Conservation (phyloP, 2,329 filamentous ascomycete species). For the Alternaria arborescens region DNA sequence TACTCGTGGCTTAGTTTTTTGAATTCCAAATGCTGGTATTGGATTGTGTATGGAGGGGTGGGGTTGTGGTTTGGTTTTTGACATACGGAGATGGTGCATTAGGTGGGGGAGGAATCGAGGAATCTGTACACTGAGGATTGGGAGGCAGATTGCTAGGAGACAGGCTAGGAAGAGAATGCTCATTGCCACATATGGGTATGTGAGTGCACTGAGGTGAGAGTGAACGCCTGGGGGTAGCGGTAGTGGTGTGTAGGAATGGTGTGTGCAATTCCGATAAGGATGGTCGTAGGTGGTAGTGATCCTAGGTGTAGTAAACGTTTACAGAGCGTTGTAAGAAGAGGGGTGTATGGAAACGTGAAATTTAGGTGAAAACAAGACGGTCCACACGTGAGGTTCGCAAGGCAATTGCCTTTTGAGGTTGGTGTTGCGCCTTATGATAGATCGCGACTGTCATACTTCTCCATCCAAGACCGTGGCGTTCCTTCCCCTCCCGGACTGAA, state of each 20-base stretch:
- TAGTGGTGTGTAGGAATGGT: not conserved
- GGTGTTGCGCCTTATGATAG: not conserved
- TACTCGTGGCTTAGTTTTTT: not conserved
- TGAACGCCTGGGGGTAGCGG: too few relatives aligned
- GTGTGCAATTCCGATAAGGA: not conserved
- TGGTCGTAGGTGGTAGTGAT: not conserved
- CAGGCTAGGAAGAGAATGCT: constrained; percentile 29
- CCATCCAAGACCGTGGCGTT: not conserved
- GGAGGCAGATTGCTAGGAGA: constrained; percentile 32
- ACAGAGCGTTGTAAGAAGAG: too few relatives aligned
- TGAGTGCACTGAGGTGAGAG: too few relatives aligned
- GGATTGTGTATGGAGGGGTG: too few relatives aligned
- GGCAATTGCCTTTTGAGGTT: not conserved
- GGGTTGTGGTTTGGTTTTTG: not conserved
- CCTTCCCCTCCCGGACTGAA: not conserved
- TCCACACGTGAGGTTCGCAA: not conserved
- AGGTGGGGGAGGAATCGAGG: constrained; percentile 15
- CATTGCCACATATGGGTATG: constrained; percentile 1
- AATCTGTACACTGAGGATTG: constrained; percentile 35
- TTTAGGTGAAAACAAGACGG: not conserved
- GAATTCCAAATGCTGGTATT: not conserved
- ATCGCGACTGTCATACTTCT: not conserved
- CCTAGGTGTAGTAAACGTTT: not conserved
- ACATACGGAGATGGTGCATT: not conserved
- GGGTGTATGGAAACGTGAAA: not conserved